phyloP scores from a whole-genome alignment of 768 basidiomycete species.

The Xerocomellus intermedius region DNA sequence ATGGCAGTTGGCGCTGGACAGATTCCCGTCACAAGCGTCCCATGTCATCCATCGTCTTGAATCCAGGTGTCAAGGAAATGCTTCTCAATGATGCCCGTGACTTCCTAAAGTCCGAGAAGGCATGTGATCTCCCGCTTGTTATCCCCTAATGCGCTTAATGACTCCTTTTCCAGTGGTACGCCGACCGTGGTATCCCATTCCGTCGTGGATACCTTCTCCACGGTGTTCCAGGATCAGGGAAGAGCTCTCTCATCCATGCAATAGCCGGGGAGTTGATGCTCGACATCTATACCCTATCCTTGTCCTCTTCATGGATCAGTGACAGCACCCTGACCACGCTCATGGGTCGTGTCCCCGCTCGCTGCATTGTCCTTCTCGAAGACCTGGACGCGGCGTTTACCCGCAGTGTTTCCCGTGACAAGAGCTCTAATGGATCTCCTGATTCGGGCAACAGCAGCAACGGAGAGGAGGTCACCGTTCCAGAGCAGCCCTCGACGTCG shows the following conservation, averaged over 20 bases:
- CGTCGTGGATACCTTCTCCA: slow-evolving; percentile 84
- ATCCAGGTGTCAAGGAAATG: slow-evolving; percentile 90
- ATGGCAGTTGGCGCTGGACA: slow-evolving; percentile 86
- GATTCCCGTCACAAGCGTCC: slow-evolving; percentile 87
- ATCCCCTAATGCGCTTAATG: neutral
- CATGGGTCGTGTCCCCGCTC: slow-evolving; percentile 83
- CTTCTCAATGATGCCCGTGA: slow-evolving; percentile 77
- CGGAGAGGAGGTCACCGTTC: slow-evolving; percentile 33
- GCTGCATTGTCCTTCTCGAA: slow-evolving; percentile 84
- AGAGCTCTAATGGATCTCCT: slow-evolving; percentile 46
- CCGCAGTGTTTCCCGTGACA: slow-evolving; percentile 67
- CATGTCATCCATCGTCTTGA: slow-evolving; percentile 83
- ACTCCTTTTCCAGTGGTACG: slow-evolving; percentile 65
- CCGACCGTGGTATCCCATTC: slow-evolving; percentile 91
- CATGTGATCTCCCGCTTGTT: slow-evolving; percentile 23
- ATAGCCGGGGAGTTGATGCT: slow-evolving; percentile 87
- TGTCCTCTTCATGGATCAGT: slow-evolving; percentile 84
- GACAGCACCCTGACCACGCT: slow-evolving; percentile 83
- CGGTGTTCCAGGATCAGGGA: slow-evolving; percentile 83
- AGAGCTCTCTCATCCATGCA: slow-evolving; percentile 83
- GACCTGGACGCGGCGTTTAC: slow-evolving; percentile 91
- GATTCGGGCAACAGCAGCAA: slow-evolving; percentile 33
- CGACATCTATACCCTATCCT: slow-evolving; percentile 88
- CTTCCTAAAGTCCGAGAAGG: slow-evolving; percentile 83
- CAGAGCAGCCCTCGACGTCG: slow-evolving; percentile 30